Conservation (phyloP, 768 basidiomycete genomes). For the Chalciporus pseudorubinellus region DNA sequence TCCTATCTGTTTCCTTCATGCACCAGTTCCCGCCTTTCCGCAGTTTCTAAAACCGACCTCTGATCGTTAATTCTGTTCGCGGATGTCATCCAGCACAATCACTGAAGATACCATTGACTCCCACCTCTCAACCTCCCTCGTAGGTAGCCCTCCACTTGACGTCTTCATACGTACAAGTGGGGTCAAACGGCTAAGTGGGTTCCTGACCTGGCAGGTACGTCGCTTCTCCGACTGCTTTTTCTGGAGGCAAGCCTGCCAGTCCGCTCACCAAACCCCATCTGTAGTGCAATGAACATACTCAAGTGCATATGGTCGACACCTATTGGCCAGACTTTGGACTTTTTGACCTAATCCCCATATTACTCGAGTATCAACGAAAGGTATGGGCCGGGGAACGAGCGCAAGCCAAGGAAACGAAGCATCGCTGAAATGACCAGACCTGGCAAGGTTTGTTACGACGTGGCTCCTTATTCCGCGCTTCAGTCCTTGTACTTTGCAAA, state of each 20-base stretch:
- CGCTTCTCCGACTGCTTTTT: not conserved
- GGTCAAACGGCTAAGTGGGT: slow-evolving; percentile 64
- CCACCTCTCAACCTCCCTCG: slow-evolving; percentile 62
- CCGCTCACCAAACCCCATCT: not conserved
- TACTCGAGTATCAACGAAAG: slow-evolving; percentile 86
- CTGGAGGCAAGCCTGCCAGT: not conserved
- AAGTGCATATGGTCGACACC: slow-evolving; percentile 78
- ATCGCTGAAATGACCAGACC: not conserved
- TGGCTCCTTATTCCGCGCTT: not conserved
- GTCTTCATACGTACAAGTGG: slow-evolving; percentile 90
- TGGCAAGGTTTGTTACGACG: too few species aligned
- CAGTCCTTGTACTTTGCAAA: not conserved
- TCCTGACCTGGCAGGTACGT: slow-evolving; percentile 92
- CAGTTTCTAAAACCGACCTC: too few species aligned
- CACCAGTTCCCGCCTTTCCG: not conserved
- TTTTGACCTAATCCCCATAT: slow-evolving; percentile 79
- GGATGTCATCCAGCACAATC: slow-evolving; percentile 39
- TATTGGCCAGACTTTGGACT: slow-evolving; percentile 96
- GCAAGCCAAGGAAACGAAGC: not conserved
- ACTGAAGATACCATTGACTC: slow-evolving; percentile 67
- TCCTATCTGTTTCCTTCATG: not conserved
- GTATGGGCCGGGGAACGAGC: slow-evolving; percentile 41
- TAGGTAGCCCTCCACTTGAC: slow-evolving; percentile 78
- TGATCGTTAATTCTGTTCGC: slow-evolving; percentile 2
- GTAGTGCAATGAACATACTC: slow-evolving; percentile 79